A percentile compares a stretch with the other conserved stretches of the same genome.
phyloP scores from a whole-genome alignment of 371 early-diverging fungal genomes.

The Actinomortierella ambigua region DNA sequence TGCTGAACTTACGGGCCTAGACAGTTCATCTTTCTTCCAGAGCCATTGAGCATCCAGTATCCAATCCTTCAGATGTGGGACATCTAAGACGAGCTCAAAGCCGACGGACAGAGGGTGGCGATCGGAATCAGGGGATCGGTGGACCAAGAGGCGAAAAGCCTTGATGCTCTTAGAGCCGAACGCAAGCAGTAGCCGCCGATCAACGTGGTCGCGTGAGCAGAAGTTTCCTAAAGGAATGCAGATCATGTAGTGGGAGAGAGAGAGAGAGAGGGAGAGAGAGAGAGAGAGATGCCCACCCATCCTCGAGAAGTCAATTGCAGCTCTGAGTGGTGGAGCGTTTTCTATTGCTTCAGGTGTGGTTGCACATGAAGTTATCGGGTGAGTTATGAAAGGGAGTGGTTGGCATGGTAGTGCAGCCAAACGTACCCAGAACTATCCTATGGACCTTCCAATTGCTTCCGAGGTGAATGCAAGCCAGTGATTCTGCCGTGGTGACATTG shows the following conservation, averaged over 20 bases:
- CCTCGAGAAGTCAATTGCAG: too few relatives aligned
- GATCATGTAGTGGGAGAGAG: neutral
- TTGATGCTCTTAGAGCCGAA: slow-evolving; percentile 44
- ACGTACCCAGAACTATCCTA: slow-evolving; percentile 59
- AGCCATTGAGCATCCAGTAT: slow-evolving; percentile 76
- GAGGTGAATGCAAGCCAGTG: slow-evolving; percentile 46
- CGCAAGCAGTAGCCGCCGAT: slow-evolving; percentile 27
- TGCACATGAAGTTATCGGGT: too few relatives aligned
- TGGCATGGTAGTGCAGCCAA: too few relatives aligned
- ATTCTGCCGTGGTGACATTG: slow-evolving; percentile 51
- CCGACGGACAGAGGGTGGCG: slow-evolving; percentile 1
- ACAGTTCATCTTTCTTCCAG: slow-evolving; percentile 33
- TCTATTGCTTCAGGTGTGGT: too few relatives aligned
- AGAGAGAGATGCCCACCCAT: too few relatives aligned
- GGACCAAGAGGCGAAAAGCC: slow-evolving; percentile 19
- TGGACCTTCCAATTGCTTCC: slow-evolving; percentile 59
- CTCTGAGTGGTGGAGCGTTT: too few relatives aligned
- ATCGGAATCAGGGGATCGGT: neutral
- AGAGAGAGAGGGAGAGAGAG: too few relatives aligned
- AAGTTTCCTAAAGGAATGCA: too few relatives aligned
- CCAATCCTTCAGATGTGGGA: slow-evolving; percentile 63
- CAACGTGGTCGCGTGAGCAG: too few relatives aligned
- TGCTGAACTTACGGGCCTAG: slow-evolving; percentile 19
- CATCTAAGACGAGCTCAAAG: slow-evolving; percentile 23
- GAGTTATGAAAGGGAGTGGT: too few relatives aligned